Conservation (phyloP, 345 rosid genomes). For the Gossypium longicalyx region DNA sequence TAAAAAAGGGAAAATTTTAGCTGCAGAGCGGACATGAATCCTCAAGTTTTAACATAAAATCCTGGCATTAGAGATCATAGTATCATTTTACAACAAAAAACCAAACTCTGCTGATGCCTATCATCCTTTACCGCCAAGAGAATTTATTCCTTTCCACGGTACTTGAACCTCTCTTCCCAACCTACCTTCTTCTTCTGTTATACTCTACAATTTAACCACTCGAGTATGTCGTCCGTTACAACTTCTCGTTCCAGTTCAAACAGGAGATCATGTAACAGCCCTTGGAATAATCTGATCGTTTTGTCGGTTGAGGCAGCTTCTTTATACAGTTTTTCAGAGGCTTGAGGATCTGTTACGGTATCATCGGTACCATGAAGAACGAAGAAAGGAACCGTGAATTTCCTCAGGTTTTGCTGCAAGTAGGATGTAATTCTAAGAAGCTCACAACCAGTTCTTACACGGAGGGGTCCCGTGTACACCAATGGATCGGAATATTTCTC, state of each 20-base stretch:
- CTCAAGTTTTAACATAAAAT: no score
- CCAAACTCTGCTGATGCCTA: no score
- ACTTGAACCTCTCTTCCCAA: neutral
- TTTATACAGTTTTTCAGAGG: constrained; percentile 51
- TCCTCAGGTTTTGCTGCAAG: constrained; percentile 56
- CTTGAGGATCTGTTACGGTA: constrained; percentile 72
- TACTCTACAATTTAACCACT: constrained; percentile 61
- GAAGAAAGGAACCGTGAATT: constrained; percentile 61
- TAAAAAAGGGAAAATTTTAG: no score
- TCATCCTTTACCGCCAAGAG: no score
- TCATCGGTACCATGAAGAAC: constrained; percentile 87
- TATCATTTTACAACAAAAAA: no score
- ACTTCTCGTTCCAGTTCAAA: constrained; percentile 76
- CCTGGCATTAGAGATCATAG: no score
- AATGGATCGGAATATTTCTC: constrained; percentile 87
- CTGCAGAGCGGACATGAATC: no score
- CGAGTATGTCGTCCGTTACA: constrained; percentile 47
- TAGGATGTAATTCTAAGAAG: constrained; percentile 61
- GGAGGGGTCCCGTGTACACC: constrained; percentile 77
- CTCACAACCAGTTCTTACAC: constrained; percentile 85
- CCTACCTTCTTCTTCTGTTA: constrained; percentile 14
- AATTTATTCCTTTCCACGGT: no score
- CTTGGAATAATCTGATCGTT: constrained; percentile 57
- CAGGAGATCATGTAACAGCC: constrained; percentile 80
- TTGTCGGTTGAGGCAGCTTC: constrained; percentile 77